Percentiles rank a stretch among this genome's conserved stretches.
These are phyloP conservation scores for Neofusicoccum umdonicola DNA, from an alignment of 2,329 filamentous ascomycete genomes.

Conservation along the genomic window DNA sequence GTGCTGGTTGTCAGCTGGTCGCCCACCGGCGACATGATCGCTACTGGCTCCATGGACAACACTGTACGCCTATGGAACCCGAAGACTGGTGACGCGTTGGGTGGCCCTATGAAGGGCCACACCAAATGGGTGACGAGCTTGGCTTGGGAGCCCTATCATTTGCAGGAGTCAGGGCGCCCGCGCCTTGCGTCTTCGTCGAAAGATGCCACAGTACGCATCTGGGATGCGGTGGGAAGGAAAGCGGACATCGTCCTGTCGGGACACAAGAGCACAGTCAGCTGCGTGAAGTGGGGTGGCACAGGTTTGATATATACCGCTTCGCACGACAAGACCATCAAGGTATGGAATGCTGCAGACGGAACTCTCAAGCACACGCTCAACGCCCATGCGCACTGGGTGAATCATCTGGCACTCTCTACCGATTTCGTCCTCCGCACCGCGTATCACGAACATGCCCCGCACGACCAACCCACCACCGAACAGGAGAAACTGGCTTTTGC, in stretches of 20 bases:
- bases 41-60: conserved; percentile 91
- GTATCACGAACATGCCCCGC: conserved; percentile 72
- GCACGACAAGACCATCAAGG: conserved; percentile 87
- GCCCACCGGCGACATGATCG: conserved; percentile 75
- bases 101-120: conserved; percentile 76
- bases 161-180: conserved; percentile 70
- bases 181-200: conserved; percentile 85
- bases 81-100: conserved; percentile 71
- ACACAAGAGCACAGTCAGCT: conserved; percentile 85
- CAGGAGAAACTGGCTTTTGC: conserved; percentile 74
- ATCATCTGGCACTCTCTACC: conserved; percentile 89
- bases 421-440: conserved; percentile 84
- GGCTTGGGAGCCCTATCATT: conserved; percentile 90
- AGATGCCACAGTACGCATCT: conserved; percentile 83
- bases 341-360: conserved; percentile 81
- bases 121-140: conserved; percentile 84
- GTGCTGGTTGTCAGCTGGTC: conserved; percentile 85
- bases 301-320: conserved; percentile 58
- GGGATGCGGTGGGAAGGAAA: conserved; percentile 74
- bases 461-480: conserved; percentile 63
- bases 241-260: conserved; percentile 82
- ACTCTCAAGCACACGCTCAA: conserved; percentile 76
- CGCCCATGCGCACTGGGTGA: conserved; percentile 90
- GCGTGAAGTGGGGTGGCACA: conserved; percentile 91
- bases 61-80: conserved; percentile 88